Evolutionary conservation across 805 yeast genomes (phyloP).

Genomic region (Jamesozyma gamospora): DNA sequence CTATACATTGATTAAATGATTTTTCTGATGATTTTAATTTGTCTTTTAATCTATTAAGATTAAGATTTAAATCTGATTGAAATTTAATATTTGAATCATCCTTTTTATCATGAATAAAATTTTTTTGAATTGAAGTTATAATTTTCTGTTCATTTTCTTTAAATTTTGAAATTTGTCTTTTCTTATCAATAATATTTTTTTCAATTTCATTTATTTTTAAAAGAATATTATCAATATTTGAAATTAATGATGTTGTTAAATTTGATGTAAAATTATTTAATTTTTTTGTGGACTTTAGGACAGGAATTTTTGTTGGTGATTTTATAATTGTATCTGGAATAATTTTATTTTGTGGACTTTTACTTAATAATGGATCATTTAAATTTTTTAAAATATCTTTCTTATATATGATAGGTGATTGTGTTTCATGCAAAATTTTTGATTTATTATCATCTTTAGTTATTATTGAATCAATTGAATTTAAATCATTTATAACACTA

Average conservation of each 20-base stretch:
- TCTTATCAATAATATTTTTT: background rate
- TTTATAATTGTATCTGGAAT: background rate
- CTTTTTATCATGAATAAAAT: background rate
- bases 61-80: background rate
- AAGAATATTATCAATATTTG: background rate
- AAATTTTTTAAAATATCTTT: constrained; percentile 35
- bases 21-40: constrained; percentile 3
- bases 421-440: constrained; percentile 3
- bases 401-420: constrained; percentile 18
- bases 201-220: background rate
- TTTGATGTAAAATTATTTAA: background rate
- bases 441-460: constrained; percentile 12
- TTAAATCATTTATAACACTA: constrained; percentile 18
- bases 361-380: background rate
- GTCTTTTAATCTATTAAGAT: background rate
- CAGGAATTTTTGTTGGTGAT: background rate
- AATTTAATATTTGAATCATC: too few species aligned
- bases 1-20: constrained; percentile 31
- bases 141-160: background rate
- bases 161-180: background rate
- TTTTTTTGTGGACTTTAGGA: background rate
- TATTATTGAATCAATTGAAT: constrained; percentile 17
- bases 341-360: background rate
- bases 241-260: background rate
- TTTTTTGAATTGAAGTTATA: background rate